Evolutionary conservation across 352 stramenopile genomes (phyloP).

Genomic region (Phytophthora idaei): DNA sequence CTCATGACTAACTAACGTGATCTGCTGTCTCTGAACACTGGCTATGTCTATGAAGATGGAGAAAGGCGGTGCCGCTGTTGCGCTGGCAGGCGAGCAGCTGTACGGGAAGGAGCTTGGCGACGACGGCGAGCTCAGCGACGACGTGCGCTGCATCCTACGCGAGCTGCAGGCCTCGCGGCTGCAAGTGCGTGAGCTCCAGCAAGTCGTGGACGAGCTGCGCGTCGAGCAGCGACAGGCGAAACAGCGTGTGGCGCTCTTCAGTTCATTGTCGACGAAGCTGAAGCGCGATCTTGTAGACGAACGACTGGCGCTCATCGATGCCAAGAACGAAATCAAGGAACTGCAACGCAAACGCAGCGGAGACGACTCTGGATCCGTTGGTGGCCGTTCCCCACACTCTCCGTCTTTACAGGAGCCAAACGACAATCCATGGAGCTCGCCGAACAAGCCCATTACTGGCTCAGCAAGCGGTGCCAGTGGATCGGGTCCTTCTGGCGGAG

Average conservation of each 20-base stretch:
- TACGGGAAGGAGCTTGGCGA: conserved; percentile 27
- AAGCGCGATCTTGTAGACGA: conserved; percentile 82
- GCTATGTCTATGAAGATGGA: conserved; percentile 56
- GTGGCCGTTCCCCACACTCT: conserved; percentile 37
- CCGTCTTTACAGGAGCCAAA: conserved; percentile 38
- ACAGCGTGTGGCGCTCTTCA: conserved; percentile 62
- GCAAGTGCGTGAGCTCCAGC: conserved; percentile 44
- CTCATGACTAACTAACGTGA: conserved; percentile 38
- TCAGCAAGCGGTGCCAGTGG: conserved; percentile 18
- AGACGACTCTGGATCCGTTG: conserved; percentile 26
- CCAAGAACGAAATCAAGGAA: conserved; percentile 69
- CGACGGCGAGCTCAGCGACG: conserved; percentile 26
- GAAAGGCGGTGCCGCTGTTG: conserved; percentile 45
- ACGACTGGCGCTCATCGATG: conserved; percentile 72
- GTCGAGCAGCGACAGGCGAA: conserved; percentile 59
- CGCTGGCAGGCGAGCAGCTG: conserved; percentile 38
- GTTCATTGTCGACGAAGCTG: conserved; percentile 61
- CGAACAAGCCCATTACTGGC: conserved; percentile 39
- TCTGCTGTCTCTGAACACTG: conserved; percentile 47
- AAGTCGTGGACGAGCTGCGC: conserved; percentile 56
- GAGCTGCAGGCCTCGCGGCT: conserved; percentile 39
- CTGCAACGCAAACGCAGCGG: conserved; percentile 40
- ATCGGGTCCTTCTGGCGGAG: conserved; percentile 16
- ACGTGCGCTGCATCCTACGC: conserved; percentile 35
- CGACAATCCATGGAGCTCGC: conserved; percentile 58